Evolutionary conservation across 1,284 basidiomycete genomes (phyloP), one percentile per base, ranked within the genome.

Genomic region (Kalmanozyma brasiliensis): DNA sequence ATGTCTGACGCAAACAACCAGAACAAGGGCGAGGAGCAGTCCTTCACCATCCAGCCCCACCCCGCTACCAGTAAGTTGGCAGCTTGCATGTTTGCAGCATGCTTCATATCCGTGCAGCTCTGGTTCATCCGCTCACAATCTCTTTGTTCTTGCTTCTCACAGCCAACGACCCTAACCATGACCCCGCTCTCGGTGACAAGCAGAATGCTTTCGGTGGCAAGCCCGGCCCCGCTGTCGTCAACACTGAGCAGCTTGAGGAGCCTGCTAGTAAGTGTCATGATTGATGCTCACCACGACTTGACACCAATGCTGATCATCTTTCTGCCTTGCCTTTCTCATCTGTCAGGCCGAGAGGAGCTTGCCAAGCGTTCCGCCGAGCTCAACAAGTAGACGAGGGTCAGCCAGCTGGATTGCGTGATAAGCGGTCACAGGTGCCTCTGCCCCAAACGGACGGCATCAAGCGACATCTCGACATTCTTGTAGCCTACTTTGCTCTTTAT

Each of bases 11-110:
- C 56, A 22, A 60, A 29, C 51, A 44, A 58, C 22, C 56, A 69
- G 44, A 71, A 62, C 59, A 62, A 65, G 49, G 49, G 48, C 61
- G 70, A 73, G 33, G 65, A 73, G 56, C 71, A 69, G 51, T 63
- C 66, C 46, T 73, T 73, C 52, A 46, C 62, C 61, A 73, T 73
- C 58, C 71, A 73, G 68, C 71, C 71, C 34, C 71, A 73, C 56
- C 71, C 71, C 30, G 71, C 71, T 24, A 69, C 66, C 45, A 73
- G 69, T 72, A 37, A 64, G 69, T 66, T n/a, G 41, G 8, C 38
- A 22, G 23, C 1, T 13, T n/a, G n/a, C n/a, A n/a, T n/a, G n/a
- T n/a, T n/a, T n/a, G n/a, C n/a, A 9, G 20, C 34, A 10, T 33
- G 29, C 44, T 29, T 29, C 26, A 29, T 29, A 35, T 6, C 14